Evolutionary conservation across 805 yeast genomes (phyloP).

Genomic region (Yarrowia sp.): DNA sequence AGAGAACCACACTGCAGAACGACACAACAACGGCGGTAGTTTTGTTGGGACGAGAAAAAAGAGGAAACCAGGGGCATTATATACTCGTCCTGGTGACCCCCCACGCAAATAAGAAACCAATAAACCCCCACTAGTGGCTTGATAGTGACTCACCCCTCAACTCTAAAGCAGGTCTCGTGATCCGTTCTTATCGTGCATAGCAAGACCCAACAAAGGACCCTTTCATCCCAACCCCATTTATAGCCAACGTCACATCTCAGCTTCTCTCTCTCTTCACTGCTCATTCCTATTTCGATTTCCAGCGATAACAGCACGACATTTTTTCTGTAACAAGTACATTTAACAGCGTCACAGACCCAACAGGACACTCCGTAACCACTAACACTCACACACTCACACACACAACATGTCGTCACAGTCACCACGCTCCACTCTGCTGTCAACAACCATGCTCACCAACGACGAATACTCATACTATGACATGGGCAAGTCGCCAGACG

Average conservation of each 20-base stretch:
- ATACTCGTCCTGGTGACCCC: neutral
- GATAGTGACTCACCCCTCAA: slow-evolving; percentile 31
- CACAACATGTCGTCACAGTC: slow-evolving; percentile 16
- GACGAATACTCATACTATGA: slow-evolving; percentile 35
- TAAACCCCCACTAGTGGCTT: neutral
- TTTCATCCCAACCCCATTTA: slow-evolving; percentile 1
- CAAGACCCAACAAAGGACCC: slow-evolving; percentile 18
- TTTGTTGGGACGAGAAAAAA: neutral
- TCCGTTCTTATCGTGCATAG: slow-evolving; percentile 24
- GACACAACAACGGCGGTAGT: neutral
- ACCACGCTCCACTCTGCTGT: slow-evolving; percentile 18
- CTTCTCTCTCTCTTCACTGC: neutral
- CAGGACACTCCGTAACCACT: neutral
- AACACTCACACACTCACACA: neutral
- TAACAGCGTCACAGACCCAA: neutral
- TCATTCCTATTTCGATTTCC: neutral
- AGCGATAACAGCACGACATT: neutral
- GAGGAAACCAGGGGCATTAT: neutral
- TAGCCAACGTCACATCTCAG: neutral
- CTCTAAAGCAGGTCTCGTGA: slow-evolving; percentile 25
- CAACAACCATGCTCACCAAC: slow-evolving; percentile 30
- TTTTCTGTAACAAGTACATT: neutral
- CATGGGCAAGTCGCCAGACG: slow-evolving; percentile 38
- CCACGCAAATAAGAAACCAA: neutral
- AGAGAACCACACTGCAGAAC: no score